These are phyloP conservation scores for Malassezia restricta DNA, from an alignment of 1,284 basidiomycete species.

Conservation along the genomic window DNA sequence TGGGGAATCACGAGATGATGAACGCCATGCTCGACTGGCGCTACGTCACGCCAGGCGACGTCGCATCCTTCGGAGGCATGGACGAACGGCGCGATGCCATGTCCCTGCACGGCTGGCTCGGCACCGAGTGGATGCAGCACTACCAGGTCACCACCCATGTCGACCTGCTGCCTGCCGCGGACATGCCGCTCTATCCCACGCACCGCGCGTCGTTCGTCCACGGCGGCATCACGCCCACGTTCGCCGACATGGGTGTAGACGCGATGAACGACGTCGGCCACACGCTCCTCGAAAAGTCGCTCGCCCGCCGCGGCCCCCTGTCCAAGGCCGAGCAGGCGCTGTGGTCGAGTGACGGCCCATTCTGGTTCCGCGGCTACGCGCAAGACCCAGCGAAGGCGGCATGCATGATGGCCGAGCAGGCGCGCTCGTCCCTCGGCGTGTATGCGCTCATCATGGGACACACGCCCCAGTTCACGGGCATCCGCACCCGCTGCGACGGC, in stretches of 20 bases:
- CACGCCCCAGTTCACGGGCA: conserved; percentile 37
- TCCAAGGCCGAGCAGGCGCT: conserved; percentile 20
- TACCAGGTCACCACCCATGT: conserved; percentile 31
- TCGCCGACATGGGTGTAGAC: conserved; percentile 20
- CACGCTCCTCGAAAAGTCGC: conserved; percentile 24
- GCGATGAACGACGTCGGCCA: conserved; percentile 30
- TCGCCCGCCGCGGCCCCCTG: conserved; percentile 3
- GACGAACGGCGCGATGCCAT: conserved; percentile 24
- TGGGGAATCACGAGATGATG: conserved; percentile 42
- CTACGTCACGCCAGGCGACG: conserved; percentile 47
- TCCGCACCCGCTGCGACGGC: conserved; percentile 26
- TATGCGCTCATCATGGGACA: conserved; percentile 35
- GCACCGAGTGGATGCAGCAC: conserved; percentile 27
- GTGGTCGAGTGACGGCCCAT: conserved; percentile 28
- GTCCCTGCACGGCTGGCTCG: conserved; percentile 47
- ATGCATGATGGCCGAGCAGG: conserved; percentile 18
- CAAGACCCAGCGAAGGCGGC: conserved; percentile 14
- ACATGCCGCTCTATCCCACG: neutral
- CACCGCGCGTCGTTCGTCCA: conserved; percentile 30
- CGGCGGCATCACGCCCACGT: conserved; percentile 37
- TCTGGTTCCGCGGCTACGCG: conserved; percentile 44
- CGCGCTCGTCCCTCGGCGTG: conserved; percentile 14
- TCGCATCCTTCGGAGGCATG: conserved; percentile 39
- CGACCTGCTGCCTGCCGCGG: conserved; percentile 17
- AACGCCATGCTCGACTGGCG: conserved; percentile 47